Evolutionary conservation across 2,329 filamentous ascomycete species (phyloP), one percentile per base, ranked within the genome.

Genomic region (Phyllosticta capitalensis): DNA sequence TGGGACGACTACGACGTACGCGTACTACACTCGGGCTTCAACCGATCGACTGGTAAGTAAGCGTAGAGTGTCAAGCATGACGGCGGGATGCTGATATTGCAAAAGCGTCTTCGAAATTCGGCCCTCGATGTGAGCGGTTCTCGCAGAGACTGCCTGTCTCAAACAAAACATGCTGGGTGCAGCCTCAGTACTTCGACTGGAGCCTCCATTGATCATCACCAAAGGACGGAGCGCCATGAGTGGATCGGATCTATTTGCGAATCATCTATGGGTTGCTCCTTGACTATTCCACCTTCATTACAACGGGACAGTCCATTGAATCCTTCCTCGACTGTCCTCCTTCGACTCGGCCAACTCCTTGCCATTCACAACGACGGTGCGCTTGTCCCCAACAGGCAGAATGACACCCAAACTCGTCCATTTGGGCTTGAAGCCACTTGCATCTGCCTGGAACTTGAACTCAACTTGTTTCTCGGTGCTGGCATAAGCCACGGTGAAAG

Each of bases 361-460:
- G 3, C 55, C 55, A 20, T 52, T 24, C 5, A 22, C 26, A 7
- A 58, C 55, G 2, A 58, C 55, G 63, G 76, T 52, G 48, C 80
- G 71, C 50, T 65, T 61, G 66, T 84, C 81, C 0, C 79, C 79
- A 21, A 75, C 66, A 2, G 80, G 81, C 61, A 84, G 63, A 55
- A 83, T 74, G 45, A 83, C 67, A 55, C 74, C 72, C 14, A 84
- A 52, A 1, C 77, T 74, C 20, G 72, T 75, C 78, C 81, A 84
- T 1, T 73, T 70, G 9, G 81, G 78, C 28, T 71, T 62, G 63
- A 80, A 83, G 0, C 71, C 70, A 10, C 69, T 67, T 7, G 74
- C 63, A 22, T 73, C 69, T n/a, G 71, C 68, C 20, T 65, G 64
- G n/a, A 80, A 75, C 1, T 67, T 66, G 1, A 83, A 74, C 33